Evolutionary conservation across 805 yeast species (phyloP).

Genomic region (Soucietia sequanensis): DNA sequence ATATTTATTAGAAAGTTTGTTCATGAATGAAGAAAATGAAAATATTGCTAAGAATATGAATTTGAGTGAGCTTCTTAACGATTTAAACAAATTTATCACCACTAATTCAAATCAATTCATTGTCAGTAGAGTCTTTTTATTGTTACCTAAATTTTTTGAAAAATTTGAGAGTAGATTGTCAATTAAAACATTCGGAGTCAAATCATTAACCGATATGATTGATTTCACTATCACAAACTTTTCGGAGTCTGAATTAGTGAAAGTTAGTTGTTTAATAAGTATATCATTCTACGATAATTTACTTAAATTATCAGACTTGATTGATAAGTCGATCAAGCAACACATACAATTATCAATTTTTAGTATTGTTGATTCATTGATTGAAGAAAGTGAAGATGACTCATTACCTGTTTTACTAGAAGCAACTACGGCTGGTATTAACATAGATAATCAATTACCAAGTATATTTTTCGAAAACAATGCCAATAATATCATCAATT

Average conservation of each 20-base stretch:
- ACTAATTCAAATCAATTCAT: slow-evolving; percentile 31
- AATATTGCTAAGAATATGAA: slow-evolving; percentile 15
- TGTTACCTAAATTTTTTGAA: slow-evolving; percentile 57
- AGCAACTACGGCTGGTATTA: slow-evolving; percentile 57
- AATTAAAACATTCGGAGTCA: slow-evolving; percentile 29
- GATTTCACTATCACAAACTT: slow-evolving; percentile 15
- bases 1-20: slow-evolving; percentile 40
- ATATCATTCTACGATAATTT: slow-evolving; percentile 48
- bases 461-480: slow-evolving; percentile 13
- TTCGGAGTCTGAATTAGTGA: slow-evolving; percentile 14
- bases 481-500: slow-evolving; percentile 41
- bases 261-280: slow-evolving; percentile 47
- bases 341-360: slow-evolving; percentile 34
- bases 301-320: slow-evolving; percentile 11
- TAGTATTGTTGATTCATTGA: slow-evolving; percentile 42
- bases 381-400: slow-evolving; percentile 73
- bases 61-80: slow-evolving; percentile 18
- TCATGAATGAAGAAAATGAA: slow-evolving; percentile 38
- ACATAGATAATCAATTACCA: slow-evolving; percentile 28
- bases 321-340: slow-evolving; percentile 6
- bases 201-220: slow-evolving; percentile 23
- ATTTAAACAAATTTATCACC: slow-evolving; percentile 10
- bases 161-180: slow-evolving; percentile 42
- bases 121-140: slow-evolving; percentile 46
- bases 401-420: slow-evolving; percentile 73